Base-by-base conservation (phyloP, 805 yeast species). In the Metschnikowia baotianmanensis region DNA sequence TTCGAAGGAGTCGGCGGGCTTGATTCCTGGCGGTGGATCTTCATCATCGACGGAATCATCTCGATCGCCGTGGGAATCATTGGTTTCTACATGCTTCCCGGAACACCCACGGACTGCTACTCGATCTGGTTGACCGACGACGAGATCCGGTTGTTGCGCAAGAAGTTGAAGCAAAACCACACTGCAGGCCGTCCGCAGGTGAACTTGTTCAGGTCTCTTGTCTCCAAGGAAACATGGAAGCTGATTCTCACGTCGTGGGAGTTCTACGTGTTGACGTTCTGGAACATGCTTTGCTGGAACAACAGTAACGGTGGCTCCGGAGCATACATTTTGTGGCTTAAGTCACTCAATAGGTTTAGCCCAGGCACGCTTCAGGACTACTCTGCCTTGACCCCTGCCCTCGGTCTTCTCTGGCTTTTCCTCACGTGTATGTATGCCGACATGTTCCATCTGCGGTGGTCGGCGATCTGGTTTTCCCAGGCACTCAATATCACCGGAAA, bases 241-340 rank as follows among this genome's bases (percentile, higher is more conserved):
- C 63, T 66, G 15, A 71, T 80, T 15, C 60, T 81, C 34, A 58
- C 71, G 3, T 65, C 75, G 23, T 80, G 86, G 84, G 78, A 79
- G 36, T 69, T 83, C 44, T 81, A 80, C 61, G 70, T 78, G 2
- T 56, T 83, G 21, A 60, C 74, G 6, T 59, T 78, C 6, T 76
- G 78, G 62, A 76, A 78, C 50, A 69, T 78, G 26, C 67, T 80
- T 51, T 77, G 83, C 39, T 79, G 82, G 80, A 81, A 82, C 61
- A 76, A 77, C 53, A 74, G 74, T 57, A 79, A 78, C 45, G 71
- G 67, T 38, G 73, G 77, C 2, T 65, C 73, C 15, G 83, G 84
- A 11, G 69, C 80, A 9, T 80, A 74, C 52, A 59, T 76, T 5
- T 63, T 84, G 43, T 83, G 90, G 90, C 67, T 84, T 15, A 42